These are phyloP conservation scores for Mucor indicus DNA, from an alignment of 371 early-diverging fungal species.

Conservation along the genomic window DNA sequence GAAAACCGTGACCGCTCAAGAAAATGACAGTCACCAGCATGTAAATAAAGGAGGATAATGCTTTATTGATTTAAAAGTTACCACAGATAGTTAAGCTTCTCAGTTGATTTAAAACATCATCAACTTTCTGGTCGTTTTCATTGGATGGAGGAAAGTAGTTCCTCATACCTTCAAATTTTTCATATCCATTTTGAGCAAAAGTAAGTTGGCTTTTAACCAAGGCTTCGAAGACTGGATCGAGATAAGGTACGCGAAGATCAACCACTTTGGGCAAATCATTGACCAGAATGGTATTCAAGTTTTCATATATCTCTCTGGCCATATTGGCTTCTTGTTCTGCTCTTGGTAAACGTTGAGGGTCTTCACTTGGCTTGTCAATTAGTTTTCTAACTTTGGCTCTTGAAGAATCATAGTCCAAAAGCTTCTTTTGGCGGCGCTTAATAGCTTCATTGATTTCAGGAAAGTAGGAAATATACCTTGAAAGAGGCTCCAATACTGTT, in stretches of 20 bases:
- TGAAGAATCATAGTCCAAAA: conserved; percentile 83
- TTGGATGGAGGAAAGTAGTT: conserved; percentile 47
- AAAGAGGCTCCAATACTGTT: conserved; percentile 85
- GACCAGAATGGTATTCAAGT: conserved; percentile 73
- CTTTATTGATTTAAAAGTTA: conserved; percentile 15
- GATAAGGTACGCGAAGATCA: conserved; percentile 76
- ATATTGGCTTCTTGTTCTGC: conserved; percentile 73
- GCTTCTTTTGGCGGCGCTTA: conserved; percentile 77
- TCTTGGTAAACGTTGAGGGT: conserved; percentile 59
- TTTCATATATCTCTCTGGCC: conserved; percentile 74
- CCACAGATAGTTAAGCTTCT: conserved; percentile 82
- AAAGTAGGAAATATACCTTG: conserved; percentile 76
- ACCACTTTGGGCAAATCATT: conserved; percentile 88
- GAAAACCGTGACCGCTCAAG: not conserved
- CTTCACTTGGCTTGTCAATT: conserved; percentile 74
- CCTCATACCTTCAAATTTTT: conserved; percentile 51
- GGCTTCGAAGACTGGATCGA: conserved; percentile 92
- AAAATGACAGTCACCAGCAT: not conserved
- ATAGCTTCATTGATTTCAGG: conserved; percentile 89
- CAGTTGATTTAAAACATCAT: conserved; percentile 80
- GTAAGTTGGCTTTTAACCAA: conserved; percentile 81
- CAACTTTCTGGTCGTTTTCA: conserved; percentile 59
- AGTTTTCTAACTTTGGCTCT: conserved; percentile 70
- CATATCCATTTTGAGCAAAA: conserved; percentile 71
- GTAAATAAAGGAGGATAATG: not conserved